A percentile compares a stretch with the other conserved stretches of the same genome.
These are phyloP conservation scores for Colletotrichum filicis DNA, from an alignment of 2,329 filamentous ascomycete genomes.

Conservation along the genomic window DNA sequence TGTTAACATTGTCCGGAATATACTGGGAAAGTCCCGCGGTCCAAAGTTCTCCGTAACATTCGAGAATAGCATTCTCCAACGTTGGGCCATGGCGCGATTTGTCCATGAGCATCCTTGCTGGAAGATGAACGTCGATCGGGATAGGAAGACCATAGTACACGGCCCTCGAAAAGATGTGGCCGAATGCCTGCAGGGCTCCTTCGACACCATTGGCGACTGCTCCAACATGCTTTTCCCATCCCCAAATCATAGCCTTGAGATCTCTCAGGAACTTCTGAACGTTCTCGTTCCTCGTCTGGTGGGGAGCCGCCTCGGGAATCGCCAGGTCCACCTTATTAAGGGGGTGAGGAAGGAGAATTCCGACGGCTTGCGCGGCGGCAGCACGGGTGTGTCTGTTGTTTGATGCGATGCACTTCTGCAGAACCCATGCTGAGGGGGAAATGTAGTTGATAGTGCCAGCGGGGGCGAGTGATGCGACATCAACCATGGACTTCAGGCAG, in stretches of 20 bases:
- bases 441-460: conserved; percentile 63
- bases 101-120: conserved; percentile 45
- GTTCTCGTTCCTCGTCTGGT: conserved; percentile 25
- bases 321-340: conserved; percentile 44
- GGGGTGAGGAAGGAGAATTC: conserved; percentile 79
- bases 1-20: conserved; percentile 39
- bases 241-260: conserved; percentile 57
- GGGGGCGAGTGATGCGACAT: conserved; percentile 62
- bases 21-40: conserved; percentile 51
- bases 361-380: conserved; percentile 76
- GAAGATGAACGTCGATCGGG: conserved; percentile 41
- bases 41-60: conserved; percentile 59
- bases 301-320: conserved; percentile 50
- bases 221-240: conserved; percentile 54
- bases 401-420: conserved; percentile 71
- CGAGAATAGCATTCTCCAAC: conserved; percentile 56
- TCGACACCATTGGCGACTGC: conserved; percentile 57
- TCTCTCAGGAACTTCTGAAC: conserved; percentile 25
- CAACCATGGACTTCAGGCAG: conserved; percentile 63
- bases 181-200: conserved; percentile 57
- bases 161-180: conserved; percentile 55
- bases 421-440: conserved; percentile 56
- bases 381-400: conserved; percentile 77
- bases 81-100: conserved; percentile 41
- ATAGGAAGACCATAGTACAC: conserved; percentile 54